phyloP scores from a whole-genome alignment of 345 rosid species.

The Dimocarpus longan region DNA sequence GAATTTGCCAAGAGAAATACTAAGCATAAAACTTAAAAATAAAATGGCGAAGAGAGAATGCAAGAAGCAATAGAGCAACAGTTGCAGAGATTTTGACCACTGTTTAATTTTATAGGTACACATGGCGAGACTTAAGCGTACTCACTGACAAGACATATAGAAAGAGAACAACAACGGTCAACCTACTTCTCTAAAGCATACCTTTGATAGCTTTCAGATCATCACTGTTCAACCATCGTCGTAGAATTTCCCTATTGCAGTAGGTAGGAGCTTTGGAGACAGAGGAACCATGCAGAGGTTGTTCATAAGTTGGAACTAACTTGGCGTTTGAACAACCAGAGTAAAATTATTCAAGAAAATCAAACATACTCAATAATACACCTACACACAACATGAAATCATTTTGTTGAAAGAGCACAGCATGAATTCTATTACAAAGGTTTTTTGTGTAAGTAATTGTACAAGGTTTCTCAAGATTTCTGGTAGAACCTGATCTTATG shows the following conservation, averaged over 20 bases:
- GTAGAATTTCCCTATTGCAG: not conserved
- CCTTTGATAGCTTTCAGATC: conserved; percentile 3
- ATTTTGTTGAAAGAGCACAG: not conserved
- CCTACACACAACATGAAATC: not conserved
- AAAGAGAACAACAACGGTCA: not conserved
- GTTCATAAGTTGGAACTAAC: not conserved
- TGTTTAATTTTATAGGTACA: not conserved
- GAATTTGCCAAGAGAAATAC: not conserved
- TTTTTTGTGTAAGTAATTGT: not conserved
- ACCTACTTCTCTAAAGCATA: not conserved
- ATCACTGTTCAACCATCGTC: not conserved
- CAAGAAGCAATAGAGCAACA: not conserved
- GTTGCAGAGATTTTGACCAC: not conserved
- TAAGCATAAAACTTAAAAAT: not conserved
- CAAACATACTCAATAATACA: not conserved
- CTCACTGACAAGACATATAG: not conserved
- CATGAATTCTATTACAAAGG: not conserved
- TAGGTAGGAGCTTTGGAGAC: not conserved
- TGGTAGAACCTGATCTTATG: not conserved
- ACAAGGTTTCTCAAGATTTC: not conserved
- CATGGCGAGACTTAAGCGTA: not conserved
- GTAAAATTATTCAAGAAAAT: not conserved
- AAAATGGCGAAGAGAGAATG: not conserved
- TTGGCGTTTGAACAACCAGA: not conserved
- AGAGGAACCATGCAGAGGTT: not conserved